A percentile compares a stretch with the other conserved stretches of the same genome.
Conservation (phyloP, 768 basidiomycete genomes). For the Asterophora lycoperdoides region DNA sequence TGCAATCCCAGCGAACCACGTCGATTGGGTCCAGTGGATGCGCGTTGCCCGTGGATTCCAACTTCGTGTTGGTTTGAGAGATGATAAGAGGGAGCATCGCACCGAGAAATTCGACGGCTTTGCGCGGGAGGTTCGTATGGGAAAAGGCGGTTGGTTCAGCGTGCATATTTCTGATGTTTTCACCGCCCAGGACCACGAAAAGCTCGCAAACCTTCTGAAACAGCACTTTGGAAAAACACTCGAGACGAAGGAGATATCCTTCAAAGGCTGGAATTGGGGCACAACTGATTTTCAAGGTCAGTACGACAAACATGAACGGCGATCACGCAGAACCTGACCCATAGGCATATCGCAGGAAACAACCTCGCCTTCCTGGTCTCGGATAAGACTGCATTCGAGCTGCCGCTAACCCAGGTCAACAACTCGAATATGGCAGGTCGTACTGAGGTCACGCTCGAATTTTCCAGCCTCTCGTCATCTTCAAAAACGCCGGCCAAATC, state of each 20-base stretch:
- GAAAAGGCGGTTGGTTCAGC: background rate
- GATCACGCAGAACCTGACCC: slow-evolving; percentile 4
- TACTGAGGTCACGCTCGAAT: slow-evolving; percentile 99
- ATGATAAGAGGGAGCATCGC: slow-evolving; percentile 53
- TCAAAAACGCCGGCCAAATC: slow-evolving; percentile 36
- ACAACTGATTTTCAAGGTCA: slow-evolving; percentile 88
- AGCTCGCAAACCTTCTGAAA: slow-evolving; percentile 73
- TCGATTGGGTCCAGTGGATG: slow-evolving; percentile 89
- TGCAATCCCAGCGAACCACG: slow-evolving; percentile 63
- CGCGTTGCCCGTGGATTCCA: slow-evolving; percentile 92
- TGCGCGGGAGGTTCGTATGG: slow-evolving; percentile 66
- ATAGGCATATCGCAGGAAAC: slow-evolving; percentile 51
- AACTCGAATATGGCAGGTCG: slow-evolving; percentile 98
- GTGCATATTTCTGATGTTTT: background rate
- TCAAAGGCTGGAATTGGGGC: slow-evolving; percentile 99
- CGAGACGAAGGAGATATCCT: slow-evolving; percentile 80
- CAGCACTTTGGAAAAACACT: slow-evolving; percentile 83
- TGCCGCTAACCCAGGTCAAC: slow-evolving; percentile 81
- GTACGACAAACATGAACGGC: slow-evolving; percentile 14
- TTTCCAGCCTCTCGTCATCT: slow-evolving; percentile 47
- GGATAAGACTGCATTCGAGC: slow-evolving; percentile 83
- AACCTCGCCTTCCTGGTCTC: slow-evolving; percentile 90
- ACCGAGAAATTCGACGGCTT: slow-evolving; percentile 94
- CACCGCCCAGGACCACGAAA: slow-evolving; percentile 79
- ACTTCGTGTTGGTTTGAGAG: slow-evolving; percentile 66